These are phyloP conservation scores for Postia placenta DNA, from an alignment of 768 basidiomycete genomes.

Conservation along the genomic window DNA sequence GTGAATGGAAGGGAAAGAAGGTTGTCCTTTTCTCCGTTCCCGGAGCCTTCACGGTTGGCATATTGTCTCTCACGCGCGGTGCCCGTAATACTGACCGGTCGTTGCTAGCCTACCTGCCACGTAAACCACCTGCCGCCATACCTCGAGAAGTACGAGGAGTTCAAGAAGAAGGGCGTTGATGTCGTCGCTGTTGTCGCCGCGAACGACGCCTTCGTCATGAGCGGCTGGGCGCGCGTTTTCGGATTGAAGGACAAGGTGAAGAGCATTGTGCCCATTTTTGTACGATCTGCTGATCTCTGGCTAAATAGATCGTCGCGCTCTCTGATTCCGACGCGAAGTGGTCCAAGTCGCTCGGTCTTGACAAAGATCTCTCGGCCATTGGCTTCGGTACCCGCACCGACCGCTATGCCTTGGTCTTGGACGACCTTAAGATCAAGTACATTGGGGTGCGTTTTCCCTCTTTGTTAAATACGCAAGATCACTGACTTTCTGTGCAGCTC, in stretches of 20 bases:
- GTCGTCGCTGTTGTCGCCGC: constrained; percentile 68
- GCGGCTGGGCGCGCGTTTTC: constrained; percentile 28
- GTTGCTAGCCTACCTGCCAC: constrained; percentile 29
- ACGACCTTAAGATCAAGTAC: constrained; percentile 66
- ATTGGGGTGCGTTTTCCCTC: constrained; percentile 29
- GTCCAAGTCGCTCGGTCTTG: constrained; percentile 34
- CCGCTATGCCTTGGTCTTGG: constrained; percentile 60
- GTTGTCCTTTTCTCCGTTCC: constrained; percentile 76
- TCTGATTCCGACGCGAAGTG: constrained; percentile 31
- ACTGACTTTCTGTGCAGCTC: constrained; percentile 12
- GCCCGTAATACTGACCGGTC: neutral
- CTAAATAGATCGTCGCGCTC: constrained; percentile 26
- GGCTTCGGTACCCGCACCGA: constrained; percentile 33
- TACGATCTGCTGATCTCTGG: neutral
- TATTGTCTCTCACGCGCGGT: neutral
- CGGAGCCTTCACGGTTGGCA: constrained; percentile 71
- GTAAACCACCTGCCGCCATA: constrained; percentile 46
- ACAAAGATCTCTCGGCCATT: constrained; percentile 43
- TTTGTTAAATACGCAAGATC: neutral
- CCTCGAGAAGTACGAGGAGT: constrained; percentile 58
- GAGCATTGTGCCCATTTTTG: neutral
- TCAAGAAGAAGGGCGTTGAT: constrained; percentile 72
- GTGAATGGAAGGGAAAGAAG: constrained; percentile 76
- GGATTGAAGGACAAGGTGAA: constrained; percentile 52
- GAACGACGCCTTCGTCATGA: constrained; percentile 77